Evolutionary conservation across 345 rosid genomes (phyloP).

Genomic region (Trapa bicornis): DNA sequence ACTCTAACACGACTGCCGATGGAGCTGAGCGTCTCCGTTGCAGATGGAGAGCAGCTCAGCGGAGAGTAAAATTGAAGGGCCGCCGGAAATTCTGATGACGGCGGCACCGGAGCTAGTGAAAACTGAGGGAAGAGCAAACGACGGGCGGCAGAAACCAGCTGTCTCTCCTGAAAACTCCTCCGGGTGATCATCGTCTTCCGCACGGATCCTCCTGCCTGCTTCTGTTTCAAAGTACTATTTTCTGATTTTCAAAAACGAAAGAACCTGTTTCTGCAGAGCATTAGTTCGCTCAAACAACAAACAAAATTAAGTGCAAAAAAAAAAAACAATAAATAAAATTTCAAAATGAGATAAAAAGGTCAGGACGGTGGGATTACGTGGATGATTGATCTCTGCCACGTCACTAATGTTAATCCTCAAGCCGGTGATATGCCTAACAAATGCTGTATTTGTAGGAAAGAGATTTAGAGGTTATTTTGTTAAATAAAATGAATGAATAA

Average conservation of each 20-base stretch:
- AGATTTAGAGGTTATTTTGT: too few species aligned
- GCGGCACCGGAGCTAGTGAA: background rate
- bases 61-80: background rate
- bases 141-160: conserved; percentile 10
- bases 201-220: background rate
- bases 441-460: too few species aligned
- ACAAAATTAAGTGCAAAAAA: background rate
- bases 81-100: conserved; percentile 3
- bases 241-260: background rate
- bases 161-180: conserved; percentile 19
- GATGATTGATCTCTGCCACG: conserved; percentile 7
- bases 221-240: background rate
- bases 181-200: conserved; percentile 18
- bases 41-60: conserved; percentile 1
- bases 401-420: background rate
- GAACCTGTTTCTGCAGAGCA: background rate
- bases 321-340: background rate
- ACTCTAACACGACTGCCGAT: conserved; percentile 12
- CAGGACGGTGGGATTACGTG: background rate
- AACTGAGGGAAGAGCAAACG: conserved; percentile 10
- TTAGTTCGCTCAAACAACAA: background rate
- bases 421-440: too few species aligned
- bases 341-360: background rate
- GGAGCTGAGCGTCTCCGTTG: conserved; percentile 9
- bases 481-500: too few species aligned